Conservation (phyloP, 179 eudicot species). For the Spergularia azorica region DNA sequence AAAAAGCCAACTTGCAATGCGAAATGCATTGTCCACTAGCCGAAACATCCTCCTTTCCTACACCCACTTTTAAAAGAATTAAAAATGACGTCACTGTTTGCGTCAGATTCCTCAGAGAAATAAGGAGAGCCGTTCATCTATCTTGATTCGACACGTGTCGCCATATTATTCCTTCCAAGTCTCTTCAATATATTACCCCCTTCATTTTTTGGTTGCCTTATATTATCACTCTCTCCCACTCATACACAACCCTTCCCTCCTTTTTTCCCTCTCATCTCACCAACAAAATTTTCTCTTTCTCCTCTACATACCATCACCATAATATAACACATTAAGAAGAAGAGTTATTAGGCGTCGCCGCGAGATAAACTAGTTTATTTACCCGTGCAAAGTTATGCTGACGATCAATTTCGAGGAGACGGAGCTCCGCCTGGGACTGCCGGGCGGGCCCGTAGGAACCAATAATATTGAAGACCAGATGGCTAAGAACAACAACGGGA, state of each 20-base stretch:
- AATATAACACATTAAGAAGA: not conserved
- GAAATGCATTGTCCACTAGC: conserved; percentile 33
- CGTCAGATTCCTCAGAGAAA: conserved; percentile 21
- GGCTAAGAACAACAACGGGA: conserved; percentile 40
- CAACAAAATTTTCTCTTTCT: not conserved
- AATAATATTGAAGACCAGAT: conserved; percentile 21
- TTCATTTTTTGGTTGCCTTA: not conserved
- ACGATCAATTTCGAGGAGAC: conserved; percentile 55
- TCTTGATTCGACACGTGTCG: conserved; percentile 16
- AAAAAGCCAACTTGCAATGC: conserved; percentile 36
- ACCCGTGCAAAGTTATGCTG: not conserved
- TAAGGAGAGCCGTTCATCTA: conserved; percentile 21
- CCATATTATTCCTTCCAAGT: not conserved
- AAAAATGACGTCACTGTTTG: conserved; percentile 21
- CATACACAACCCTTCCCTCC: conserved; percentile 27
- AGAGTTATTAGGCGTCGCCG: too few species aligned
- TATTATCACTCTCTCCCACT: conserved; percentile 25
- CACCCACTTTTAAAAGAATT: not conserved
- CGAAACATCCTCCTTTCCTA: conserved; percentile 22
- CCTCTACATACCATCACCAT: too few species aligned
- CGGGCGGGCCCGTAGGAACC: conserved; percentile 39
- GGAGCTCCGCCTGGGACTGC: conserved; percentile 80
- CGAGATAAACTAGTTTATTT: too few species aligned
- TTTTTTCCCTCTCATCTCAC: not conserved
- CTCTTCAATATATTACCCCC: not conserved